These are phyloP conservation scores for Diaporthe nobilis DNA, from an alignment of 2,329 filamentous ascomycete species.

Conservation along the genomic window DNA sequence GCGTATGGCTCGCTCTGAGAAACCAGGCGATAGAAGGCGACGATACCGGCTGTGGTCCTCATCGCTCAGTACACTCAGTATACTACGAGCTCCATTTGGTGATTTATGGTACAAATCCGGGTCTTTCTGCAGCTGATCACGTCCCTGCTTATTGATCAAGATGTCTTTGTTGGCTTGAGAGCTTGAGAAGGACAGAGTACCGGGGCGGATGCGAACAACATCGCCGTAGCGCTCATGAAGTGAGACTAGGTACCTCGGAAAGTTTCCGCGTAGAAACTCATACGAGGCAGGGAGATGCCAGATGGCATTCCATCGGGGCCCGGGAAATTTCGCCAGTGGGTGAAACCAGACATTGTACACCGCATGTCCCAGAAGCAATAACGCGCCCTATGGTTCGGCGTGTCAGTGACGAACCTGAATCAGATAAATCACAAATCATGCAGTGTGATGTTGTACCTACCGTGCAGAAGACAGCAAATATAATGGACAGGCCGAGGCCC, in stretches of 20 bases:
- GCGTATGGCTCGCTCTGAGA: constrained; percentile 29
- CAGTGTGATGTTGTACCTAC: not conserved
- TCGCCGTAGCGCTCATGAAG: constrained; percentile 31
- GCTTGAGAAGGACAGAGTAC: constrained; percentile 51
- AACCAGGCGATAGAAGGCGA: constrained; percentile 26
- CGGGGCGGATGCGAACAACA: constrained; percentile 45
- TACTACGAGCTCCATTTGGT: constrained; percentile 20
- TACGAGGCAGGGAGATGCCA: constrained; percentile 11
- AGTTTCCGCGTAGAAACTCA: constrained; percentile 17
- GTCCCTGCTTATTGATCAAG: constrained; percentile 32
- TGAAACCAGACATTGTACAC: constrained; percentile 41
- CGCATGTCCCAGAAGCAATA: not conserved
- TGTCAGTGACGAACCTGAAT: not conserved
- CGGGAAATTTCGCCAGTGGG: constrained; percentile 33
- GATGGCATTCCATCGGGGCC: constrained; percentile 34
- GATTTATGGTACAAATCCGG: constrained; percentile 35
- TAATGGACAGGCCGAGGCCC: not conserved
- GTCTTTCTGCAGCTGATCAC: constrained; percentile 17
- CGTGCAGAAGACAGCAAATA: not conserved
- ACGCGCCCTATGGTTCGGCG: not conserved
- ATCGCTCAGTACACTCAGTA: constrained; percentile 27
- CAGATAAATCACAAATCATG: not conserved
- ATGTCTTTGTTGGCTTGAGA: constrained; percentile 51
- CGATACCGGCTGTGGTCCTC: constrained; percentile 29
- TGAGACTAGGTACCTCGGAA: constrained; percentile 13